Evolutionary conservation across 441 rosid genomes (phyloP).

Genomic region (Pelargonium fulgidum): DNA sequence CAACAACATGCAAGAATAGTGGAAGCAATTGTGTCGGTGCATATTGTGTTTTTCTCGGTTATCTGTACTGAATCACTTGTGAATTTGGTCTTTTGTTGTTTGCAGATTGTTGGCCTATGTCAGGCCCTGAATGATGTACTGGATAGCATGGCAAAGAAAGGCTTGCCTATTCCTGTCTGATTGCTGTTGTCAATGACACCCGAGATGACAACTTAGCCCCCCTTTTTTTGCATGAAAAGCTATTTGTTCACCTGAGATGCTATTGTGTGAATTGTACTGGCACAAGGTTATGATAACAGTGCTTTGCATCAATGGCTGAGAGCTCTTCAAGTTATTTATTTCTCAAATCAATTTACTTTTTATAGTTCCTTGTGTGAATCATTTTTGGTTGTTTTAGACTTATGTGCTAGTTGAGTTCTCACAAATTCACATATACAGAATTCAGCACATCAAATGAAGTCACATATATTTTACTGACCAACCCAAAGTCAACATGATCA

Average conservation of each 20-base stretch:
- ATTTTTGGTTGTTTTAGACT: background rate
- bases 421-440: no score
- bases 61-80: background rate
- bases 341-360: background rate
- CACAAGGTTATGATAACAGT: background rate
- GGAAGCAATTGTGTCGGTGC: background rate
- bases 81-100: constrained; percentile 2
- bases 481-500: no score
- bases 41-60: background rate
- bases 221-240: background rate
- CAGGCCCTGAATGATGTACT: constrained; percentile 90
- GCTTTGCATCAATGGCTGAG: background rate
- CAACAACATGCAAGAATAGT: background rate
- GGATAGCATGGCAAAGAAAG: constrained; percentile 89
- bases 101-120: constrained; percentile 83
- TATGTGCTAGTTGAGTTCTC: background rate
- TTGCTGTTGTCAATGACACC: background rate
- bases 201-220: background rate
- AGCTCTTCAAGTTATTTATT: background rate
- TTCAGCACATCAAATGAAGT: background rate
- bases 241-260: no score
- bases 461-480: background rate
- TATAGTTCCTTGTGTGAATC: background rate
- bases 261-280: background rate
- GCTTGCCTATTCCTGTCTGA: constrained; percentile 75